Evolutionary conservation across 2,329 filamentous ascomycete genomes (phyloP).

Genomic region (Aspergillus transmontanensis): DNA sequence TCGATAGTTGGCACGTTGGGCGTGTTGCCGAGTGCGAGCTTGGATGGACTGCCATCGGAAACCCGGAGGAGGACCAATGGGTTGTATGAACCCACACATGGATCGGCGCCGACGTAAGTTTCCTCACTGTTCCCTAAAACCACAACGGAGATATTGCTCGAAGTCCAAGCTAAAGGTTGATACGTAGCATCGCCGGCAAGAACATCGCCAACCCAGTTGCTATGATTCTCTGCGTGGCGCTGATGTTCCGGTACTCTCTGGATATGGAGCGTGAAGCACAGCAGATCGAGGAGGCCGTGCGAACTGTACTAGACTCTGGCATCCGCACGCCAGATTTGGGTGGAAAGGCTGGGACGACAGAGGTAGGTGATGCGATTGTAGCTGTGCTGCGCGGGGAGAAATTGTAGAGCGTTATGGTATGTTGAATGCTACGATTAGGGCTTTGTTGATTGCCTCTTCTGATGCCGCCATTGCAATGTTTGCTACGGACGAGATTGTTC

Average conservation of each 20-base stretch:
- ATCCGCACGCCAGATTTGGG: slow-evolving; percentile 79
- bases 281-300: slow-evolving; percentile 77
- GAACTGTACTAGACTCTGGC: slow-evolving; percentile 72
- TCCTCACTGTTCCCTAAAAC: neutral
- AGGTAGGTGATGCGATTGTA: slow-evolving; percentile 77
- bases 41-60: slow-evolving; percentile 74
- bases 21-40: slow-evolving; percentile 79
- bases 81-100: slow-evolving; percentile 94
- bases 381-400: slow-evolving; percentile 62
- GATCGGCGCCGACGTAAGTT: slow-evolving; percentile 43
- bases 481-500: neutral
- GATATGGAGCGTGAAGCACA: slow-evolving; percentile 73
- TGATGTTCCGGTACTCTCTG: slow-evolving; percentile 92
- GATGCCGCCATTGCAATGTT: neutral
- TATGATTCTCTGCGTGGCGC: slow-evolving; percentile 83
- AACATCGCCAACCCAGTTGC: slow-evolving; percentile 87
- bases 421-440: neutral
- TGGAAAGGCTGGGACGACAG: slow-evolving; percentile 68
- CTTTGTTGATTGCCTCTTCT: neutral
- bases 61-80: slow-evolving; percentile 74
- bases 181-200: slow-evolving; percentile 75
- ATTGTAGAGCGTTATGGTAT: neutral
- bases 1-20: slow-evolving; percentile 87
- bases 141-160: neutral
- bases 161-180: neutral